phyloP scores from a whole-genome alignment of 306 rosid species.

The Pterocarpus santalinus region DNA sequence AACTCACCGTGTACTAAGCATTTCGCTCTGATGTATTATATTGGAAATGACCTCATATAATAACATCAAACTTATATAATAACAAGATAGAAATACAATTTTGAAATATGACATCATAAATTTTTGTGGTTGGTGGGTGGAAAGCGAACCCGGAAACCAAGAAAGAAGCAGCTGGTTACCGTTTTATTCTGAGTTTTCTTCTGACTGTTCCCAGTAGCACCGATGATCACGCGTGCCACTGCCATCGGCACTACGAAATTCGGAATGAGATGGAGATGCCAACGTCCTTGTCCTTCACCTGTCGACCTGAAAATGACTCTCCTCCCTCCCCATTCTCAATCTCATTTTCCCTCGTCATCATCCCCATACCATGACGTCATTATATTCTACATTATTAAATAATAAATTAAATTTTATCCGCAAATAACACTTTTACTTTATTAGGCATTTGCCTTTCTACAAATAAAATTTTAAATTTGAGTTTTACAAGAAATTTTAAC shows the following conservation, averaged over 20 bases:
- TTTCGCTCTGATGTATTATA: too few species aligned
- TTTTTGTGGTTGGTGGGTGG: background rate
- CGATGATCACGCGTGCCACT: conserved; percentile 19
- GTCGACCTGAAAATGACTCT: background rate
- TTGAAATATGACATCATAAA: too few species aligned
- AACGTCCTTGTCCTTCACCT: conserved; percentile 33
- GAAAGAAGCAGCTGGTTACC: background rate
- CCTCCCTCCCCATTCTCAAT: background rate
- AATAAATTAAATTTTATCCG: too few species aligned
- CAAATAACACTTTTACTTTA: too few species aligned
- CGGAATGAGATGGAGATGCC: background rate
- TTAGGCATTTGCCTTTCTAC: too few species aligned
- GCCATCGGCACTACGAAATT: background rate
- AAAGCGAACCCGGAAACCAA: background rate
- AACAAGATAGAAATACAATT: too few species aligned
- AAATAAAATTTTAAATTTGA: too few species aligned
- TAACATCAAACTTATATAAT: too few species aligned
- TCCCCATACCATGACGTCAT: background rate
- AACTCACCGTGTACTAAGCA: too few species aligned
- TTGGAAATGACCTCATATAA: too few species aligned
- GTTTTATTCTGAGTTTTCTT: background rate
- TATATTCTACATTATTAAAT: too few species aligned
- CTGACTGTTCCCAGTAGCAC: background rate
- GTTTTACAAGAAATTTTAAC: too few species aligned
- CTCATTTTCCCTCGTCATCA: conserved; percentile 3